Percentiles rank a stretch among this genome's conserved stretches.
Evolutionary conservation across 495 filamentous ascomycete genomes (phyloP).

Genomic region (Penicillium robsamsonii): DNA sequence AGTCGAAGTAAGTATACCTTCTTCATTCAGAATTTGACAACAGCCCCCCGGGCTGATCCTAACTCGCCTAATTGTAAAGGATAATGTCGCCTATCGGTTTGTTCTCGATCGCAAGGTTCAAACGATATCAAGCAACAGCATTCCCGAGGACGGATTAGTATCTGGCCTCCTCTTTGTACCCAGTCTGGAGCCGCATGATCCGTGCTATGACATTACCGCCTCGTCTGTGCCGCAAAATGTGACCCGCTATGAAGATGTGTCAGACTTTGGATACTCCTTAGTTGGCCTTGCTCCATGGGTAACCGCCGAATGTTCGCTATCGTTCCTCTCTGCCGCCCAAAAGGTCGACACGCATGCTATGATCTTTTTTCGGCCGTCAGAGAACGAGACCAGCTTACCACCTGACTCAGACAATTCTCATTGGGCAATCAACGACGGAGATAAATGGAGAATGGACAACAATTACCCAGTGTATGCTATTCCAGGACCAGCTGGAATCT

Average conservation of each 20-base stretch:
- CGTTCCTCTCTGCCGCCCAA: conserved; percentile 64
- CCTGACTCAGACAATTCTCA: conserved; percentile 54
- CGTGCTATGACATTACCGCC: conserved; percentile 58
- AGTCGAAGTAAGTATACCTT: conserved; percentile 34
- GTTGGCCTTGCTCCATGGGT: conserved; percentile 92
- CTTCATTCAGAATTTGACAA: neutral
- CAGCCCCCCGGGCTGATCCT: conserved; percentile 1
- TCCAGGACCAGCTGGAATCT: conserved; percentile 58
- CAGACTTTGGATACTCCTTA: conserved; percentile 50
- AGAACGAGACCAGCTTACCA: conserved; percentile 53
- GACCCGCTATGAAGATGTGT: conserved; percentile 67
- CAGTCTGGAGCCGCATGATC: conserved; percentile 51
- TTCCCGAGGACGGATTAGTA: conserved; percentile 54
- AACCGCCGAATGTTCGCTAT: conserved; percentile 60
- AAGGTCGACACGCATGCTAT: conserved; percentile 59
- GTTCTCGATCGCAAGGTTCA: conserved; percentile 59
- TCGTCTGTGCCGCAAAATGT: conserved; percentile 68
- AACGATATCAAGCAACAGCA: conserved; percentile 64
- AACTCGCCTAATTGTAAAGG: conserved; percentile 34
- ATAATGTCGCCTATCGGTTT: conserved; percentile 63
- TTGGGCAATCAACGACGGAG: conserved; percentile 67
- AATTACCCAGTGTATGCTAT: conserved; percentile 84
- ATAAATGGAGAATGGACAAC: conserved; percentile 60
- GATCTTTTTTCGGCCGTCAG: conserved; percentile 69
- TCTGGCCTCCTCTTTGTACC: conserved; percentile 83